phyloP scores from a whole-genome alignment of 2,329 filamentous ascomycete species.

The Paramyrothecium sp. region DNA sequence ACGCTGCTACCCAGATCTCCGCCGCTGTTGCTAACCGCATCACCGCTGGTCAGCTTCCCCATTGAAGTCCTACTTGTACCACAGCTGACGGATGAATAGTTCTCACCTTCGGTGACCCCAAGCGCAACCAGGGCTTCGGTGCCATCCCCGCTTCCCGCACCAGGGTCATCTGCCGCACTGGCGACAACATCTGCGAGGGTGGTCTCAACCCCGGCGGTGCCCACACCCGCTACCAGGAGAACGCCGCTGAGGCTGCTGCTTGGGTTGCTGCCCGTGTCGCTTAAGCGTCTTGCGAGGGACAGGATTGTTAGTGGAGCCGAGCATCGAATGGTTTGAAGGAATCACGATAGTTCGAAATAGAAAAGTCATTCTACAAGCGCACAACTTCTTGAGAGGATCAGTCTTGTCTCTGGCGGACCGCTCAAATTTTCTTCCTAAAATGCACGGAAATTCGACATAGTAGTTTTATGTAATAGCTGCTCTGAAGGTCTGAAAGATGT shows the following conservation, averaged over 20 bases:
- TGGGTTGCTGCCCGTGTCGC: background rate
- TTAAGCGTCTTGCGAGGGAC: background rate
- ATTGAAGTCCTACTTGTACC: background rate
- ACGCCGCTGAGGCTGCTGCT: background rate
- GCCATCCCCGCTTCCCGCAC: background rate
- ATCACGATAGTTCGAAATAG: too few species aligned
- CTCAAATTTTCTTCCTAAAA: too few species aligned
- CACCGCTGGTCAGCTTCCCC: slow-evolving; percentile 12
- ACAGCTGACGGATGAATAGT: background rate
- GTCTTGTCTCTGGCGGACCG: too few species aligned
- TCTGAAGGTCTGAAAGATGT: too few species aligned
- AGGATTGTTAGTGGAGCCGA: background rate
- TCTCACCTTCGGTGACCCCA: slow-evolving; percentile 1
- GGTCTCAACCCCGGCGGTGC: background rate
- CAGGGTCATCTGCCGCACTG: background rate
- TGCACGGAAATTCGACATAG: too few species aligned
- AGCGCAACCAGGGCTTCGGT: background rate
- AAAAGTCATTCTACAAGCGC: too few species aligned
- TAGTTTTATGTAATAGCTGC: too few species aligned
- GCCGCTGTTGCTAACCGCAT: slow-evolving; percentile 30
- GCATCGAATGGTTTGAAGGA: too few species aligned
- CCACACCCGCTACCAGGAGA: background rate
- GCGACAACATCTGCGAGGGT: slow-evolving; percentile 3
- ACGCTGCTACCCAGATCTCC: slow-evolving; percentile 33
- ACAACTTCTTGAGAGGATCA: too few species aligned